phyloP scores from a whole-genome alignment of 805 yeast species.

The Metschnikowia matae region DNA sequence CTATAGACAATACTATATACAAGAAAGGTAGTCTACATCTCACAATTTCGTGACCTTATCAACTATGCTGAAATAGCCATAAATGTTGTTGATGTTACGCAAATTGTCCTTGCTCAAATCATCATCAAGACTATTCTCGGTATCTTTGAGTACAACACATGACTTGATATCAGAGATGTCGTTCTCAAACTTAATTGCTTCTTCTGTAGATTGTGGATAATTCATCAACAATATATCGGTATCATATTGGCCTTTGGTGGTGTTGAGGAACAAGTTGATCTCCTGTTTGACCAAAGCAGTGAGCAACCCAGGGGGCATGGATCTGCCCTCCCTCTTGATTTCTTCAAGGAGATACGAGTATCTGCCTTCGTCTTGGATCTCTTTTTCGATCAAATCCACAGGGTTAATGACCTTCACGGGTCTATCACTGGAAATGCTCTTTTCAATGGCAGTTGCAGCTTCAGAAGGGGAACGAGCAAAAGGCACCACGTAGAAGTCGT shows the following conservation, averaged over 20 bases:
- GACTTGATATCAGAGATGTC: constrained; percentile 52
- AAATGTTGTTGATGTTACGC: constrained; percentile 42
- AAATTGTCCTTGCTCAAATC: constrained; percentile 18
- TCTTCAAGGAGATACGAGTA: constrained; percentile 54
- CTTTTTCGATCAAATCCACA: constrained; percentile 41
- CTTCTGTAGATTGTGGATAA: constrained; percentile 60
- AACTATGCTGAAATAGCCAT: constrained; percentile 65
- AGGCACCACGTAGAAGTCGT: constrained; percentile 41
- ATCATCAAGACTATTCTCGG: constrained; percentile 18
- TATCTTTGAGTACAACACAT: constrained; percentile 32
- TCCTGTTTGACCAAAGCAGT: constrained; percentile 47
- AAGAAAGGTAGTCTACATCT: background rate
- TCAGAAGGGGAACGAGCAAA: constrained; percentile 24
- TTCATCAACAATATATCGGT: constrained; percentile 50
- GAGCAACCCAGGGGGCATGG: constrained; percentile 43
- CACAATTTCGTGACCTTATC: constrained; percentile 34
- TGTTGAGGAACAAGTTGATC: constrained; percentile 31
- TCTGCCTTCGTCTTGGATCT: constrained; percentile 42
- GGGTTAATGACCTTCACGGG: constrained; percentile 49
- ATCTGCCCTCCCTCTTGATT: constrained; percentile 23
- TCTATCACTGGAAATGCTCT: constrained; percentile 14
- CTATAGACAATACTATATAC: constrained; percentile 1
- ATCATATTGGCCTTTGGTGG: constrained; percentile 35
- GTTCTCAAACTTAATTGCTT: constrained; percentile 70
- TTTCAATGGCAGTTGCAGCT: constrained; percentile 12